phyloP scores from a whole-genome alignment of 148 eudicot genomes.

The Rhododendron molle region DNA sequence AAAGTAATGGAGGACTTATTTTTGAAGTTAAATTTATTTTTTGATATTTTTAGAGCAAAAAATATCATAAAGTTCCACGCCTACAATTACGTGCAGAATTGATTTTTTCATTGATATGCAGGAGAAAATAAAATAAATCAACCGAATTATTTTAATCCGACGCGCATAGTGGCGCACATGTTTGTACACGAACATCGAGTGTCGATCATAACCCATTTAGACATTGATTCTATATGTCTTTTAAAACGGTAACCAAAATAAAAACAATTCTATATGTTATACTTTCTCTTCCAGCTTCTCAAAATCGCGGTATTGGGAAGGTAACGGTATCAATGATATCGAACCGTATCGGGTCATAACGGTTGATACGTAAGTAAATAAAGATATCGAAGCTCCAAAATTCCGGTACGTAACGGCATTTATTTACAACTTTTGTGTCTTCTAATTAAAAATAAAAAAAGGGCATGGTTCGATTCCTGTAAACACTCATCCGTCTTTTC shows the following conservation, averaged over 20 bases:
- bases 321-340: too few relatives aligned
- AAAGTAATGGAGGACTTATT: neutral
- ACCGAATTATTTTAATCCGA: neutral
- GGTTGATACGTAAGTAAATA: too few relatives aligned
- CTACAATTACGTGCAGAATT: neutral
- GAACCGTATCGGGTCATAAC: too few relatives aligned
- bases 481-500: accelerated
- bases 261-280: too few relatives aligned
- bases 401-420: too few relatives aligned
- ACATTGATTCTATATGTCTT: neutral
- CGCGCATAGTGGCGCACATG: neutral
- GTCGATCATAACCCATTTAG: neutral
- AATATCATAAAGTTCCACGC: neutral
- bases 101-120: neutral
- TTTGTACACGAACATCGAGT: neutral
- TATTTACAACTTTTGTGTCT: too few relatives aligned
- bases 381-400: too few relatives aligned
- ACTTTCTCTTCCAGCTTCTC: too few relatives aligned
- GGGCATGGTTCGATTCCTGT: too few relatives aligned
- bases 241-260: too few relatives aligned
- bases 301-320: too few relatives aligned
- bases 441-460: too few relatives aligned
- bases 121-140: neutral
- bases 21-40: neutral
- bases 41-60: neutral